Percentiles rank a stretch among this genome's conserved stretches.
These are phyloP conservation scores for Rubus parviflorus DNA, from an alignment of 306 rosid genomes.

Conservation along the genomic window DNA sequence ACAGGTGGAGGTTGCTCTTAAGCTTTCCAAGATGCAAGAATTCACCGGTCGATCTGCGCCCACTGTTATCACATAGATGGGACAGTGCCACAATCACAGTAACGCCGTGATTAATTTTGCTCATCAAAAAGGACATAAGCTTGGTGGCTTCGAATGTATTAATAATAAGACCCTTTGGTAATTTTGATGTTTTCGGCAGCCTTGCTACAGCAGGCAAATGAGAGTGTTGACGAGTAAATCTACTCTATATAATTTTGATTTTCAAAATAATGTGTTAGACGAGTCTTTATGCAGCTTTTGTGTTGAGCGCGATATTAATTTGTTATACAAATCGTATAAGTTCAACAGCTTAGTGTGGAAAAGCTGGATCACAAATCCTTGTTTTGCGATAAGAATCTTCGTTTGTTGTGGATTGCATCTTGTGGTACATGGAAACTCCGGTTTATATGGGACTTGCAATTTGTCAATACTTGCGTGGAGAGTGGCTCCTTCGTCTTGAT, in stretches of 20 bases:
- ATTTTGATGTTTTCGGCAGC: constrained; percentile 7
- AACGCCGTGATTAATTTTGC: background rate
- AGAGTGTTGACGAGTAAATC: background rate
- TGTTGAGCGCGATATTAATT: no score
- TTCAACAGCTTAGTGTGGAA: background rate
- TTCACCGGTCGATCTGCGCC: constrained; percentile 95
- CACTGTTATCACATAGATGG: constrained; percentile 72
- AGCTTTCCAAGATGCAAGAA: constrained; percentile 91
- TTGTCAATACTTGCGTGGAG: background rate
- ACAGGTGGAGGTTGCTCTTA: constrained; percentile 93
- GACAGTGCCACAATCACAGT: background rate
- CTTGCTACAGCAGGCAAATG: background rate
- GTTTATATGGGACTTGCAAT: background rate
- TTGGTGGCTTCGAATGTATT: background rate
- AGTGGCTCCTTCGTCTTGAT: background rate
- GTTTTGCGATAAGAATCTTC: background rate
- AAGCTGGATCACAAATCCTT: background rate
- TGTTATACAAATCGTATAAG: no score
- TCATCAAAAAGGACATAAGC: constrained; percentile 9
- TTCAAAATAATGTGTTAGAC: background rate
- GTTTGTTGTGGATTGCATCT: background rate
- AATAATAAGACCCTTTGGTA: background rate
- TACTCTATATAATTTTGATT: constrained; percentile 1
- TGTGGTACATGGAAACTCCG: background rate
- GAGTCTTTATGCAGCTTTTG: no score